phyloP scores from a whole-genome alignment of 1,139 yeast genomes.

The Kurtzmaniella quercitrusa region DNA sequence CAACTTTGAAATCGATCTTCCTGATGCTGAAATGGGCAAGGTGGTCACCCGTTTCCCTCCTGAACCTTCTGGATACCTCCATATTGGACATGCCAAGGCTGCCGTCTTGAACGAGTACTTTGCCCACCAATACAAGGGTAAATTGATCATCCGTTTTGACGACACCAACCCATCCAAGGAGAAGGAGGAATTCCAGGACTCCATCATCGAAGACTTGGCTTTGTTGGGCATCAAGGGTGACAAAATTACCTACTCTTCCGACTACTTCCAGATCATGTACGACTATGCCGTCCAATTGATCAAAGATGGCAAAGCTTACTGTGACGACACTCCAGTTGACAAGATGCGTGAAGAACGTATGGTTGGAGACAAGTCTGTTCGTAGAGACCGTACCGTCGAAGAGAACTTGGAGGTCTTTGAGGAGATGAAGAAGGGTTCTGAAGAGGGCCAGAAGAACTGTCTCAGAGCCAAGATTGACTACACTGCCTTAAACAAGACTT shows the following conservation, averaged over 20 bases:
- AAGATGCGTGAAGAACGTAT: constrained; percentile 97
- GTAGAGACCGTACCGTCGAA: constrained; percentile 88
- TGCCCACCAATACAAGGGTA: constrained; percentile 91
- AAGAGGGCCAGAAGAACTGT: constrained; percentile 83
- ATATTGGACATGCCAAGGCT: constrained; percentile 96
- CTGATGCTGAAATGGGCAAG: constrained; percentile 85
- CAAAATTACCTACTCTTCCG: constrained; percentile 79
- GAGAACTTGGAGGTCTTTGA: constrained; percentile 83
- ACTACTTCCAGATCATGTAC: constrained; percentile 87
- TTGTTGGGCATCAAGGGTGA: constrained; percentile 92
- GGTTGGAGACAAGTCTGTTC: constrained; percentile 87
- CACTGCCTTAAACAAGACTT: constrained; percentile 83
- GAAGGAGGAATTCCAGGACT: constrained; percentile 86
- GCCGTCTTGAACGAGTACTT: constrained; percentile 93
- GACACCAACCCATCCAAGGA: constrained; percentile 97
- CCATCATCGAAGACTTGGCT: constrained; percentile 85
- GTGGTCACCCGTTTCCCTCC: constrained; percentile 98
- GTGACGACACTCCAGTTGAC: constrained; percentile 92
- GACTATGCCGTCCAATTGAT: constrained; percentile 79
- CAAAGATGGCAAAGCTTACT: constrained; percentile 92
- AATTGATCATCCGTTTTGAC: constrained; percentile 90
- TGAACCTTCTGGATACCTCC: constrained; percentile 83
- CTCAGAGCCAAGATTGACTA: constrained; percentile 93
- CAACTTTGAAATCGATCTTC: constrained; percentile 86
- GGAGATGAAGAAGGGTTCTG: constrained; percentile 92